Conservation (phyloP, 2,329 filamentous ascomycete species). For the Emmonsia crescens region DNA sequence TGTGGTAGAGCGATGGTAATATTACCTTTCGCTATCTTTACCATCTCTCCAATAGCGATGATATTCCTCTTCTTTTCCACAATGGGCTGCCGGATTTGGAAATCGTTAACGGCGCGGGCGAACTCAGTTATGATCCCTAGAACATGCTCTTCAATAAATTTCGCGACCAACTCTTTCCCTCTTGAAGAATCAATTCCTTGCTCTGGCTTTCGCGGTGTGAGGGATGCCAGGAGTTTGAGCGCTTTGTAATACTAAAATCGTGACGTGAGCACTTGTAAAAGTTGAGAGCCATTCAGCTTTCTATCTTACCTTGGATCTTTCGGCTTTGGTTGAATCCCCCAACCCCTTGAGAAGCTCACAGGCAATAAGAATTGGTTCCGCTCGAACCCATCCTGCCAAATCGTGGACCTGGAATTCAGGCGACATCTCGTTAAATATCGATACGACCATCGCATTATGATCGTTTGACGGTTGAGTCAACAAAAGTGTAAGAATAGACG, state of each 20-base stretch:
- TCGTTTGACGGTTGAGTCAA: constrained; percentile 53
- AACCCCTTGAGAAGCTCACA: constrained; percentile 73
- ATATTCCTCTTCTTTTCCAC: constrained; percentile 68
- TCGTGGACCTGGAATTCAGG: constrained; percentile 56
- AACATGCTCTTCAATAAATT: constrained; percentile 72
- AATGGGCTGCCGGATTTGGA: constrained; percentile 43
- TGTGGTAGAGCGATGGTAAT: constrained; percentile 76
- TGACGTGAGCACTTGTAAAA: constrained; percentile 15
- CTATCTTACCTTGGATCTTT: constrained; percentile 45
- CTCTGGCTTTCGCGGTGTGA: constrained; percentile 41
- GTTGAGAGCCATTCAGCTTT: not conserved
- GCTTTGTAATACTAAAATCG: constrained; percentile 38
- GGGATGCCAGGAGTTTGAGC: constrained; percentile 38
- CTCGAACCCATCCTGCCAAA: constrained; percentile 58
- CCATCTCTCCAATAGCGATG: constrained; percentile 77
- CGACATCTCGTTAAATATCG: constrained; percentile 57
- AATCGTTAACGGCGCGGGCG: constrained; percentile 66
- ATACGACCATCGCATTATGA: constrained; percentile 56
- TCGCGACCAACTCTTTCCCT: constrained; percentile 50
- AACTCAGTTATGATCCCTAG: constrained; percentile 79
- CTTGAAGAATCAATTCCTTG: constrained; percentile 36
- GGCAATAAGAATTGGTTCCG: constrained; percentile 64
- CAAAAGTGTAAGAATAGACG: constrained; percentile 48
- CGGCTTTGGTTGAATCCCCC: constrained; percentile 51
- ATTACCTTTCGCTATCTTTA: constrained; percentile 60